A percentile compares a stretch with the other conserved stretches of the same genome.
Evolutionary conservation across 73 alveolate genomes (phyloP).

Genomic region (Paramecium sonneborni): DNA sequence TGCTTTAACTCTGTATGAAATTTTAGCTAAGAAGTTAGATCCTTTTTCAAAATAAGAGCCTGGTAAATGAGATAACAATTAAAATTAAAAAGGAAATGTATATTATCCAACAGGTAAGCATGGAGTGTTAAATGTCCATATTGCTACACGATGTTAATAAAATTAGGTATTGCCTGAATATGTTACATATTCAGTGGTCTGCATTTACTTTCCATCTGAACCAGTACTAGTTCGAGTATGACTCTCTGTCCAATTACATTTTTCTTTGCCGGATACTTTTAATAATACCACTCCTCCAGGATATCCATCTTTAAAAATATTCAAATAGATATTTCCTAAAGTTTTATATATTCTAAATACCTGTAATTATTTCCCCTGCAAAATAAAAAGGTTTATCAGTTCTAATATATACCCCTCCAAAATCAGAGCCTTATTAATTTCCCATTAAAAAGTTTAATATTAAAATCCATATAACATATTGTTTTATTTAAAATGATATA

Average conservation of each 20-base stretch:
- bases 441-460: background rate
- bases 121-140: background rate
- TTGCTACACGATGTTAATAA: constrained; percentile 14
- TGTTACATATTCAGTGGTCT: background rate
- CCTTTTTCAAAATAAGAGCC: constrained; percentile 59
- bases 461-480: background rate
- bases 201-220: background rate
- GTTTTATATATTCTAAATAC: background rate
- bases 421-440: constrained; percentile 34
- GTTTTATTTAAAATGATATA: background rate
- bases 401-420: constrained; percentile 45
- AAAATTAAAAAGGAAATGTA: constrained; percentile 42
- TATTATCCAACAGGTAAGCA: constrained; percentile 6
- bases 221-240: background rate
- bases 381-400: constrained; percentile 51
- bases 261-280: constrained; percentile 33
- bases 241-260: background rate
- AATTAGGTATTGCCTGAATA: background rate
- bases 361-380: constrained; percentile 34
- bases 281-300: background rate
- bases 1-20: constrained; percentile 49
- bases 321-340: constrained; percentile 35
- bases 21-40: constrained; percentile 29
- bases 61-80: constrained; percentile 30
- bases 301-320: constrained; percentile 4